phyloP scores from a whole-genome alignment of 805 yeast genomes.

The Saturnispora silvae region DNA sequence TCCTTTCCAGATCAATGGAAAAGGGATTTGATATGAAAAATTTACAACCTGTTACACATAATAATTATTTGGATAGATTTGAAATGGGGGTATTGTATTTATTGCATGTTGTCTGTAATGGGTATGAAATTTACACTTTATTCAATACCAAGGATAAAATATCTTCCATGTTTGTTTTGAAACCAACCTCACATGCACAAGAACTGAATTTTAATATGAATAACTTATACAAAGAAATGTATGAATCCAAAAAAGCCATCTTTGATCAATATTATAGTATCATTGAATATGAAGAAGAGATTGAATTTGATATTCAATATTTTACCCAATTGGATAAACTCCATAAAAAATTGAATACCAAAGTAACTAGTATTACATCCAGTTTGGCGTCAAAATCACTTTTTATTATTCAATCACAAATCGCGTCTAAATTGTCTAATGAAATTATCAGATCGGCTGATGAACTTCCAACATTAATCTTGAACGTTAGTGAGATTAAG shows the following conservation, averaged over 20 bases:
- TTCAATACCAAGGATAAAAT: conserved; percentile 52
- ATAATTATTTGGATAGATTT: conserved; percentile 45
- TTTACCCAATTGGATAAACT: conserved; percentile 46
- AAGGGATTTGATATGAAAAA: conserved; percentile 68
- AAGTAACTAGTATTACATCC: conserved; percentile 46
- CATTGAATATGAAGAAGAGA: conserved; percentile 41
- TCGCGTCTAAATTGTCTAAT: conserved; percentile 31
- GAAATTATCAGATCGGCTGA: conserved; percentile 35
- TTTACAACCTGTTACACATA: conserved; percentile 35
- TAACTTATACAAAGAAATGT: conserved; percentile 46
- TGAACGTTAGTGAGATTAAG: conserved; percentile 46
- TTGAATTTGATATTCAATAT: conserved; percentile 45
- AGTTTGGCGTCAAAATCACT: conserved; percentile 56
- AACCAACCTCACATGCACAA: conserved; percentile 62
- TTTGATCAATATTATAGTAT: conserved; percentile 33
- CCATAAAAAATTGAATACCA: conserved; percentile 45
- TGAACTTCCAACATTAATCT: conserved; percentile 53
- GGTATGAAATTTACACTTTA: conserved; percentile 63
- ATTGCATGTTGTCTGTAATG: conserved; percentile 59
- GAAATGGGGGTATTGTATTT: conserved; percentile 51
- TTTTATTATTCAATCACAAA: conserved; percentile 67
- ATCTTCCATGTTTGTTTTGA: conserved; percentile 46
- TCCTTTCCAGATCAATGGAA: conserved; percentile 75
- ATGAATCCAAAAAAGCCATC: conserved; percentile 34
- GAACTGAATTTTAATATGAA: conserved; percentile 46